phyloP scores from a whole-genome alignment of 257 asterid genomes.

The Solanum etuberosum region DNA sequence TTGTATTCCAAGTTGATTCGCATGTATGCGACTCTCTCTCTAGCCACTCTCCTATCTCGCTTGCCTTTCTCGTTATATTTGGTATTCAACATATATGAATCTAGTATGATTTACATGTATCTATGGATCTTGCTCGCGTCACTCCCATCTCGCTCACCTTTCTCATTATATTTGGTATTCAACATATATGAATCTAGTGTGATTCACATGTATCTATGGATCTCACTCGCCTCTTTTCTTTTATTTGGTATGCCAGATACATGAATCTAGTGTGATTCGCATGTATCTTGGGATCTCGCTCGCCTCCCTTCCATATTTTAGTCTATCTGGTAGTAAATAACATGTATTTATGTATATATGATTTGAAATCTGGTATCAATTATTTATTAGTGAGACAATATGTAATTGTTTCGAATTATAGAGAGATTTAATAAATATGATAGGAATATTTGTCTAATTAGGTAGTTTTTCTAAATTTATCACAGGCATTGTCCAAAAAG shows the following conservation, averaged over 20 bases:
- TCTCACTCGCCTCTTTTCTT: neutral
- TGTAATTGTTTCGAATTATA: neutral
- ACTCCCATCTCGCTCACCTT: neutral
- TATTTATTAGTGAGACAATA: neutral
- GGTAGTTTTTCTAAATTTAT: neutral
- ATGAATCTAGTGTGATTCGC: neutral
- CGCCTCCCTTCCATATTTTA: neutral
- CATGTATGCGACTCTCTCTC: neutral
- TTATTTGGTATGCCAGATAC: no score
- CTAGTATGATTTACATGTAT: no score
- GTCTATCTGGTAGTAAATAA: neutral
- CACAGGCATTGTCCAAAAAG: neutral
- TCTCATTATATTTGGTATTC: no score
- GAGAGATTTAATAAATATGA: no score
- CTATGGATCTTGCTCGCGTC: no score
- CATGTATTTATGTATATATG: neutral
- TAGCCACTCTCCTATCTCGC: neutral
- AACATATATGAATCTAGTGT: no score
- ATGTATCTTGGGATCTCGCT: neutral
- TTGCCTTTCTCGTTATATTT: neutral
- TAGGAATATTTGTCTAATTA: no score
- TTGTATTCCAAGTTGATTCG: neutral
- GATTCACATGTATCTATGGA: neutral
- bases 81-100: neutral
- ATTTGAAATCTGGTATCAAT: neutral